Evolutionary conservation across 2,329 filamentous ascomycete genomes (phyloP), one percentile per base, ranked within the genome.

Genomic region (Aspergillus sp.): DNA sequence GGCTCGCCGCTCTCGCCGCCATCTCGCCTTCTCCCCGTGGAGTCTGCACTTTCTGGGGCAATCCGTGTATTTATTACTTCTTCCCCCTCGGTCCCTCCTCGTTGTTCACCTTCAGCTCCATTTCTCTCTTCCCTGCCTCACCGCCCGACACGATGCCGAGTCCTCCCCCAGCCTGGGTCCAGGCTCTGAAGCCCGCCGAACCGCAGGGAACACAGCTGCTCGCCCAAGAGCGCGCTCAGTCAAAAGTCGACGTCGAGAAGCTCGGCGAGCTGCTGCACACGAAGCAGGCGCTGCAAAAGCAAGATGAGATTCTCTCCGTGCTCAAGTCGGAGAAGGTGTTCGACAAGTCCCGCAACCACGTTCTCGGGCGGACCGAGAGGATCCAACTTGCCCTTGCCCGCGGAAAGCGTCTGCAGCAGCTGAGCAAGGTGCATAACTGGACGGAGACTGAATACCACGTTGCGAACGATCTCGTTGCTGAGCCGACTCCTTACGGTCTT

Each of bases 311-410:
- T 27, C 76, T 91, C 5, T 75, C 82, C 48, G 80, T 90, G n/a
- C 80, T 93, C 5, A 78, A 86, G 65, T 72, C 80, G 0, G 88
- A 93, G 58, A 83, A 84, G 52, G 82, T 91, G 56, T 92, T 93
- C 64, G 87, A 92, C 75, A 93, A 92, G 77, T 86, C 86, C 3
- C 86, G 89, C 63, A 91, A 91, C 70, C 90, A 91, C 75, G 90
- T 89, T 71, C 82, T 85, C 64, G 88, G 89, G 42, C 80, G 89
- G 45, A 80, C 84, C 24, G 87, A 89, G 61, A 82, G 86, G 49
- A 86, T 92, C 67, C 83, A 90, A 69, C 84, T 83, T 34, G 84
- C 89, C 1, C 79, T 93, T 55, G 88, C 85, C 5, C 80, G 89
- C 58, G 88, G 82, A 47, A 93, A 93, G 81, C 82, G 83, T 51